Base-by-base conservation (phyloP, 495 filamentous ascomycete genomes). In the Xanthoparmelia taractica region DNA sequence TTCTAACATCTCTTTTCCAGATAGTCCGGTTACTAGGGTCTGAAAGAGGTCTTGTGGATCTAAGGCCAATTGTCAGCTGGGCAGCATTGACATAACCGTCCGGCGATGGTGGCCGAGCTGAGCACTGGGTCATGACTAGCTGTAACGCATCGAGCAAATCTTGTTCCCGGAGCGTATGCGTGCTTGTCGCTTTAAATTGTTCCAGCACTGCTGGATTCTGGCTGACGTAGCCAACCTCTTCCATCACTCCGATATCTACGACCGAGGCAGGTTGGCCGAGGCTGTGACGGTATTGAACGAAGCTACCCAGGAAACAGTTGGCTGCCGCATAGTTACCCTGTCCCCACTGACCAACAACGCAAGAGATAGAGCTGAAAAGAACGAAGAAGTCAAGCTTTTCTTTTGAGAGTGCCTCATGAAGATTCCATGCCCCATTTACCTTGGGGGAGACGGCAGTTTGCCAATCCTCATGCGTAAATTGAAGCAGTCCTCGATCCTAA, bases 181-280 rank as follows among this genome's bases (percentile, higher is more conserved):
- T n/a, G n/a, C n/a, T n/a, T n/a, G n/a, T n/a, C n/a, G n/a, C n/a
- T n/a, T n/a, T n/a, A n/a, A n/a, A n/a, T n/a, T n/a, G n/a, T n/a
- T n/a, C n/a, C n/a, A n/a, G n/a, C n/a, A n/a, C n/a, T n/a, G n/a
- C n/a, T n/a, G n/a, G n/a, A 31, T 60, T 43, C n/a, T 60, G 38
- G 20, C 20, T 13, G 15, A 60, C 27, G 45, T 82, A 85, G 25
- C 83, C 83, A 0, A 80, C 79, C 57, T 78, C 81, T 0, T 76
- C 77, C 17, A 85, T 78, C 34, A 77, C 78, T 11, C 79, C 82
- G 1, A 88, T 73, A 47, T 84, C 80, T 36, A 87, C 71, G 18
- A 77, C 80, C 1, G 79, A 75, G n/a, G 70, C 68, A 0, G 63
- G 60, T 7, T 71, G 63, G 4, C 67, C 66, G 4, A 45, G 47